phyloP scores from a whole-genome alignment of 148 eudicot species.

The Limonium bicolor region DNA sequence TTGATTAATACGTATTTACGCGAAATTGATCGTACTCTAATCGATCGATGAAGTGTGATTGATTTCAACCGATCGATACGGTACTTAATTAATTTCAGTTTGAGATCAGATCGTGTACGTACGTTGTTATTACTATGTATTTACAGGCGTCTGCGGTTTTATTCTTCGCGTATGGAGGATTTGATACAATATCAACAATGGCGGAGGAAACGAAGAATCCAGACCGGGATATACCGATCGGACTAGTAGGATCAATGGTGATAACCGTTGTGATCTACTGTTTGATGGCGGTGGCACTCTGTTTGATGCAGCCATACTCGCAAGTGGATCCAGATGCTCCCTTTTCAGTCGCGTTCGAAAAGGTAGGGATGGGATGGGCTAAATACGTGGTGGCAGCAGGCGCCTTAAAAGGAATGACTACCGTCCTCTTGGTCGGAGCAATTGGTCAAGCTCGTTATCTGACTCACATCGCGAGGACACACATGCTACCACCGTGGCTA shows the following conservation, averaged over 20 bases:
- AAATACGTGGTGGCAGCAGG: conserved; percentile 56
- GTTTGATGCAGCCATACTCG: conserved; percentile 51
- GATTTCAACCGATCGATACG: no score
- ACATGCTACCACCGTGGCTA: conserved; percentile 59
- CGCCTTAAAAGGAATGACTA: conserved; percentile 74
- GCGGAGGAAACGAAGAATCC: conserved; percentile 73
- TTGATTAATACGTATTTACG: neutral
- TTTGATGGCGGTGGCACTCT: conserved; percentile 44
- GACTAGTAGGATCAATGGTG: conserved; percentile 59
- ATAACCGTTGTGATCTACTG: conserved; percentile 48
- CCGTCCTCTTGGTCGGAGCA: conserved; percentile 43
- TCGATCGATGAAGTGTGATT: no score
- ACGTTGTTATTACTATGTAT: neutral
- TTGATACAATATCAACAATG: conserved; percentile 50
- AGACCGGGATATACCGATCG: conserved; percentile 43
- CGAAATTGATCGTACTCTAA: no score
- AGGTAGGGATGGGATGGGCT: conserved; percentile 55
- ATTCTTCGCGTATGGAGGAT: conserved; percentile 60
- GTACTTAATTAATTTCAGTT: no score
- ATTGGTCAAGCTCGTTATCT: conserved; percentile 53
- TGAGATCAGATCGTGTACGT: neutral
- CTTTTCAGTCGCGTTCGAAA: conserved; percentile 45
- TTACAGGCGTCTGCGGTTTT: conserved; percentile 43
- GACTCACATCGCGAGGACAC: conserved; percentile 58
- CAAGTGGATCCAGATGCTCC: conserved; percentile 41